These are phyloP conservation scores for Xylariaceae sp. DNA, from an alignment of 2,329 filamentous ascomycete genomes.

Conservation along the genomic window DNA sequence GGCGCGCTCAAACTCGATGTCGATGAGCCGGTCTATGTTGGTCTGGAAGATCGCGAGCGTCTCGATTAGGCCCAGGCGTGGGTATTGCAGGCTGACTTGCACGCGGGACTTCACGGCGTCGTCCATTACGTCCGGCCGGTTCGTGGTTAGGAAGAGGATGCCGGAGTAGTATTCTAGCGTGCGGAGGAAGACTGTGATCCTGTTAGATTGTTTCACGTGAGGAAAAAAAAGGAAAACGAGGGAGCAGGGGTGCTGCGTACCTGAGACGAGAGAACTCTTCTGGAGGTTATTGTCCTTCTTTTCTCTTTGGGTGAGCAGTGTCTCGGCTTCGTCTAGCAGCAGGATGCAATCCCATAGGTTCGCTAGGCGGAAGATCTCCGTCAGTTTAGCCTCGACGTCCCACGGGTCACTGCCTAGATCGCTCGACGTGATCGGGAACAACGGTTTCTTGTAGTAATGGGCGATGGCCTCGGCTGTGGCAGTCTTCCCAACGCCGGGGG, in stretches of 20 bases:
- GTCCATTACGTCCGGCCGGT: slow-evolving; percentile 18
- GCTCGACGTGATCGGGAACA: slow-evolving; percentile 17
- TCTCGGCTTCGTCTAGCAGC: slow-evolving; percentile 21
- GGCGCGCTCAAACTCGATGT: slow-evolving; percentile 17
- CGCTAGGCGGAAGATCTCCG: slow-evolving; percentile 18
- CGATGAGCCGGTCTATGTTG: slow-evolving; percentile 19
- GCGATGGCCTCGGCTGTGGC: slow-evolving; percentile 19
- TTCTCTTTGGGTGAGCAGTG: slow-evolving; percentile 18
- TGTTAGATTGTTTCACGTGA: no score
- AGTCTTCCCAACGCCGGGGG: slow-evolving; percentile 20
- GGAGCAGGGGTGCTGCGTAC: slow-evolving; percentile 7
- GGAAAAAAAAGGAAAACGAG: not conserved
- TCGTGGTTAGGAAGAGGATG: slow-evolving; percentile 18
- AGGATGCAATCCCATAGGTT: slow-evolving; percentile 21
- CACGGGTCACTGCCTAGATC: slow-evolving; percentile 20
- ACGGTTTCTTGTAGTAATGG: slow-evolving; percentile 17
- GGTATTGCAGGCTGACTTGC: slow-evolving; percentile 18
- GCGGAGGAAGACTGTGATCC: slow-evolving; percentile 15
- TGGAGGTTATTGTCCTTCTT: slow-evolving; percentile 21
- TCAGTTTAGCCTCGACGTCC: slow-evolving; percentile 19
- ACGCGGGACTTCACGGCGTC: slow-evolving; percentile 19
- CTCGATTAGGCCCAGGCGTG: slow-evolving; percentile 16
- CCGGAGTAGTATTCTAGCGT: slow-evolving; percentile 20
- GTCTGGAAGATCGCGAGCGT: slow-evolving; percentile 20
- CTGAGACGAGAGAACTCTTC: slow-evolving; percentile 31